These are phyloP conservation scores for Komagataella pseudopastoris DNA, from an alignment of 805 yeast genomes.

Conservation along the genomic window DNA sequence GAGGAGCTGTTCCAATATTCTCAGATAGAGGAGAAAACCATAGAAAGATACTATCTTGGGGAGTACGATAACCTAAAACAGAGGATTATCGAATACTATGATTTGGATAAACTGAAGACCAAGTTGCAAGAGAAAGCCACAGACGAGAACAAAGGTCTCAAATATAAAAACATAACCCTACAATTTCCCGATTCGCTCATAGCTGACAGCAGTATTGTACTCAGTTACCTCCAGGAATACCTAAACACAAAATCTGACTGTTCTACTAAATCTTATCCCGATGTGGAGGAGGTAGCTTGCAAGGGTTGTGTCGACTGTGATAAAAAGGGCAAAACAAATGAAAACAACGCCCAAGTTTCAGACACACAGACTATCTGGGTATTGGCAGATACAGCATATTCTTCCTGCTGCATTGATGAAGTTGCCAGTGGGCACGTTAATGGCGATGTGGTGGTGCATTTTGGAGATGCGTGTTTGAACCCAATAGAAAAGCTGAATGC, in stretches of 20 bases:
- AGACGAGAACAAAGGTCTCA: constrained; percentile 12
- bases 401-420: constrained; percentile 92
- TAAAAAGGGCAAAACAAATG: not conserved
- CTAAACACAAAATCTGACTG: constrained; percentile 8
- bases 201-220: constrained; percentile 64
- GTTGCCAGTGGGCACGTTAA: constrained; percentile 90
- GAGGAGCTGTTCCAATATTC: constrained; percentile 40
- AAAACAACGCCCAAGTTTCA: constrained; percentile 1
- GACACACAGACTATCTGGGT: constrained; percentile 44
- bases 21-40: constrained; percentile 17
- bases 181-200: constrained; percentile 84
- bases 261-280: not conserved
- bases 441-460: constrained; percentile 79
- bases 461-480: constrained; percentile 90
- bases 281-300: constrained; percentile 3
- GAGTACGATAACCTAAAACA: constrained; percentile 12
- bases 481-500: constrained; percentile 64
- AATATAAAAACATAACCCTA: constrained; percentile 47
- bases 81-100: constrained; percentile 38
- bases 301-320: constrained; percentile 2
- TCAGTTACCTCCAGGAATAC: constrained; percentile 33
- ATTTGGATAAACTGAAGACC: constrained; percentile 18
- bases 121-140: constrained; percentile 11
- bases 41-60: constrained; percentile 16
- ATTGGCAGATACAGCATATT: constrained; percentile 90